phyloP scores from a whole-genome alignment of 129 eudicot species.

The carrot (Daucus carota) region DH1_v3.0 NC_030386.2:5747501-5748000 shows the following conservation, averaged over 20 bases:
- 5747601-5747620: too few species aligned
- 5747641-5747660: too few species aligned
- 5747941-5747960: slow-evolving; percentile 36
- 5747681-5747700: background rate
- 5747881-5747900: slow-evolving; percentile 19
- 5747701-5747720: background rate
- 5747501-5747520: background rate
- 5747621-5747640: too few species aligned
- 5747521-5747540: background rate
- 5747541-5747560: too few species aligned
- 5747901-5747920: slow-evolving; percentile 16
- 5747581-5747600: too few species aligned
- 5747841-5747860: slow-evolving; percentile 29
- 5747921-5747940: slow-evolving; percentile 65
- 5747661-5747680: too few species aligned
- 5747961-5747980: slow-evolving; percentile 32
- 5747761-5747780: background rate
- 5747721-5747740: background rate
- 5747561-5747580: too few species aligned
- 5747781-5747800: background rate
- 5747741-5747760: background rate
- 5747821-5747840: slow-evolving; percentile 33
- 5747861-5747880: slow-evolving; percentile 25
- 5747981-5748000: background rate
- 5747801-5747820: slow-evolving; percentile 15